phyloP scores from a whole-genome alignment of 345 rosid species.

The Salix suchowensis region DNA sequence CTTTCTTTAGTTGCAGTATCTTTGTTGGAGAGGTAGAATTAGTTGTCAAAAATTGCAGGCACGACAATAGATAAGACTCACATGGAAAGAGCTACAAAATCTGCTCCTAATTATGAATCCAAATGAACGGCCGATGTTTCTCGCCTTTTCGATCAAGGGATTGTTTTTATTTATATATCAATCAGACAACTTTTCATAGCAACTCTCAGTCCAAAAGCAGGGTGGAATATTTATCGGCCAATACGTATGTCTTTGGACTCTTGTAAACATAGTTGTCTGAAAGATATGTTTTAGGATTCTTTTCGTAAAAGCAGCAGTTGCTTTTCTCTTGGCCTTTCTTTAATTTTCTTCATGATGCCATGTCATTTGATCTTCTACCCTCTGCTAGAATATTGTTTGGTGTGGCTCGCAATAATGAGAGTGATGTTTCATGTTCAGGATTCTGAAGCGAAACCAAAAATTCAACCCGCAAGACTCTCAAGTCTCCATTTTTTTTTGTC shows the following conservation, averaged over 20 bases:
- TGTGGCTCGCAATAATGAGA: background rate
- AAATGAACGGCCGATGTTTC: background rate
- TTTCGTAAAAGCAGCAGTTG: background rate
- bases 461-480: background rate
- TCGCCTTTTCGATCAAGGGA: background rate
- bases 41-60: slow-evolving; percentile 12
- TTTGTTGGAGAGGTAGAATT: background rate
- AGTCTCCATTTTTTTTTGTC: too few species aligned
- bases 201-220: background rate
- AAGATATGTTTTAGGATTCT: background rate
- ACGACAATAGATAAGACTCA: background rate
- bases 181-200: too few species aligned
- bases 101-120: background rate
- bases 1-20: background rate
- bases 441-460: background rate
- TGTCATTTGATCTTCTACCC: background rate
- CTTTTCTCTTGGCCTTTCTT: background rate
- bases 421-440: background rate
- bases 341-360: too few species aligned
- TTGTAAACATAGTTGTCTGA: background rate
- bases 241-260: slow-evolving; percentile 1
- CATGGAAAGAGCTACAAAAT: background rate
- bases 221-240: background rate
- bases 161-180: too few species aligned
- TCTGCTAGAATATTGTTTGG: background rate